Evolutionary conservation across 129 eudicot genomes (phyloP), one percentile per base, ranked within the genome.

Genomic region (Silybum marianum): DNA sequence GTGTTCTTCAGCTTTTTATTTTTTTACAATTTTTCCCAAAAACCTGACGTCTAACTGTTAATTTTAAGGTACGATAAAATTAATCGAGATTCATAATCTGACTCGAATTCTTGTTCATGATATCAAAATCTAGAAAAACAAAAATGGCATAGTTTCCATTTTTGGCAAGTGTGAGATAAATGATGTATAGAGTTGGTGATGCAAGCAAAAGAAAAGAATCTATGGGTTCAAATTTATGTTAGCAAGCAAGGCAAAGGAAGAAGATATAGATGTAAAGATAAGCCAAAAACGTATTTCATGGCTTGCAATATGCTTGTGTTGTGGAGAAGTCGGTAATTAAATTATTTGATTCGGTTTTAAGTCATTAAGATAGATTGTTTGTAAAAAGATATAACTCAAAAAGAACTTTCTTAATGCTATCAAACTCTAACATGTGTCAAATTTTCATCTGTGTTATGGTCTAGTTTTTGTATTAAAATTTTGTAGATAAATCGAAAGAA

Each of bases 181-280:
- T 77, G 48, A 63, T 63, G 72, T 77, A 18, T 69, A 51, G 76
- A 79, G 26, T 79, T 79, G 51, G 76, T 69, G 13, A 44, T 46
- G 23, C 69, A 26, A 79, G 23, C 82, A 30, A 48, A 79, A 79
- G 82, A 69, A 79, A 79, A 79, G 82, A 79, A 79, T 79, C 82
- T 48, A 69, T 44, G 76, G 76, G 48, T 71, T 28, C 48, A 44
- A 69, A 69, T 44, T 16, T 42, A 14, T 69, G 68, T 40, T 48
- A 12, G 34, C 76, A 79, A 69, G 76, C 69, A 79, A 79, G 34
- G 69, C 19, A 79, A 48, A 48, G 6, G 14, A 10, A 32, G 36
- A 32, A 32, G 36, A 32, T 32, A 32, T 32, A 4, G 6, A 66
- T 67, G 0, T 69, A 68, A 69, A 69, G 76, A 79, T 46, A 3